Evolutionary conservation across 1,284 basidiomycete species (phyloP).

Genomic region (Paramarasmius palmivorus): DNA sequence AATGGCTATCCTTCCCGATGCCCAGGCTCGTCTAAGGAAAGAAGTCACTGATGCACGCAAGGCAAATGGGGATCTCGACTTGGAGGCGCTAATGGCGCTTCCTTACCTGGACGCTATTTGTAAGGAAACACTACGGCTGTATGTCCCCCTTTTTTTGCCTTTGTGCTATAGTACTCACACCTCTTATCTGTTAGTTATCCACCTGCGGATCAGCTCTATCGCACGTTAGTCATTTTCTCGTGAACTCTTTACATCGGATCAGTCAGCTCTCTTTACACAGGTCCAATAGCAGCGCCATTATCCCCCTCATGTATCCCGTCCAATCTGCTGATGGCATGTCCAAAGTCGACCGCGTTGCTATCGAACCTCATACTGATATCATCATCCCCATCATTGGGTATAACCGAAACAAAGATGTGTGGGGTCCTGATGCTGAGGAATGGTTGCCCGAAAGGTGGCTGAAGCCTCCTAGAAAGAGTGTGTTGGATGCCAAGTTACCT

Average conservation of each 20-base stretch:
- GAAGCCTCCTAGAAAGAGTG: background rate
- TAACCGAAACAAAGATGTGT: slow-evolving; percentile 2
- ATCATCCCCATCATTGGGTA: slow-evolving; percentile 2
- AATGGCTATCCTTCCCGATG: slow-evolving; percentile 51
- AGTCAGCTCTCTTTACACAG: background rate
- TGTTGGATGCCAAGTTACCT: slow-evolving; percentile 2
- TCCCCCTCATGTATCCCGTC: slow-evolving; percentile 2
- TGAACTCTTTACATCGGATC: background rate
- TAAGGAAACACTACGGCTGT: slow-evolving; percentile 6
- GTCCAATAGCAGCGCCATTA: background rate
- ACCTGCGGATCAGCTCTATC: slow-evolving; percentile 1
- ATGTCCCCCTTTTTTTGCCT: background rate
- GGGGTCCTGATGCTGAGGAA: slow-evolving; percentile 2
- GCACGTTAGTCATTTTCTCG: slow-evolving; percentile 1
- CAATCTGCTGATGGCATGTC: background rate
- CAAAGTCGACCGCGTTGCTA: background rate
- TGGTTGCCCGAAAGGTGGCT: slow-evolving; percentile 8
- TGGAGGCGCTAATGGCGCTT: background rate
- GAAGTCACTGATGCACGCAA: slow-evolving; percentile 29
- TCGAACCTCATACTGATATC: background rate
- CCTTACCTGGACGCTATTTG: slow-evolving; percentile 7
- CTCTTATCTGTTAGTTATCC: background rate
- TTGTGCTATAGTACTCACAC: background rate
- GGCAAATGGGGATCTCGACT: background rate
- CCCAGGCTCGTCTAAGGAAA: slow-evolving; percentile 58